Conservation (phyloP, 345 rosid genomes). For the Salix viminalis region DNA sequence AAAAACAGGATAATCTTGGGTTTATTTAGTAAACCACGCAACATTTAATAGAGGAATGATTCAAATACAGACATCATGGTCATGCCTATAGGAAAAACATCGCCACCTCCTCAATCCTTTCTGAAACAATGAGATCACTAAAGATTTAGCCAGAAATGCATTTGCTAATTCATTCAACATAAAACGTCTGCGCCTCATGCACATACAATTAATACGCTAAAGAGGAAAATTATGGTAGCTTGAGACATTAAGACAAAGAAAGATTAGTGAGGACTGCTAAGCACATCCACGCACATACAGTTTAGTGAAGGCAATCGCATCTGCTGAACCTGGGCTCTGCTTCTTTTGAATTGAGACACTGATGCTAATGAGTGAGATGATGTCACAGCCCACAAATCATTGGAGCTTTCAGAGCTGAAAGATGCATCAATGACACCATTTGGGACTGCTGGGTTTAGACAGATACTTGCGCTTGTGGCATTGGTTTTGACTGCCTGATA, state of each 20-base stretch:
- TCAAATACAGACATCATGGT: neutral
- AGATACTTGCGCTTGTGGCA: conserved; percentile 47
- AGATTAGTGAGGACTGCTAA: conserved; percentile 61
- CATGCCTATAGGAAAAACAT: neutral
- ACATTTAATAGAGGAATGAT: neutral
- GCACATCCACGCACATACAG: conserved; percentile 56
- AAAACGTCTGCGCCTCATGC: conserved; percentile 18
- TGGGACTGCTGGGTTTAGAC: conserved; percentile 46
- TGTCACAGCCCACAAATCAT: conserved; percentile 48
- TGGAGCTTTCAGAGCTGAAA: conserved; percentile 66
- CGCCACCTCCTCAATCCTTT: conserved; percentile 8
- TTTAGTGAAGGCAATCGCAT: conserved; percentile 58
- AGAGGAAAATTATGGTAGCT: conserved; percentile 9
- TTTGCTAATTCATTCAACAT: conserved; percentile 13
- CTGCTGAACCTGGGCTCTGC: conserved; percentile 60
- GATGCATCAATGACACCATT: conserved; percentile 51
- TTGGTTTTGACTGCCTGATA: conserved; percentile 30
- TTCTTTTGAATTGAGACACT: conserved; percentile 52
- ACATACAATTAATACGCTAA: conserved; percentile 8
- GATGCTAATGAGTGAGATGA: conserved; percentile 42
- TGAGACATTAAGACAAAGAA: conserved; percentile 17
- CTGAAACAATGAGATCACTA: conserved; percentile 8
- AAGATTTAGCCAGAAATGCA: conserved; percentile 17
- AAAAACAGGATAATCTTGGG: neutral
- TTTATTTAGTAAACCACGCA: neutral